These are phyloP conservation scores for Alternaria dauci DNA, from an alignment of 2,329 filamentous ascomycete species.

Conservation along the genomic window DNA sequence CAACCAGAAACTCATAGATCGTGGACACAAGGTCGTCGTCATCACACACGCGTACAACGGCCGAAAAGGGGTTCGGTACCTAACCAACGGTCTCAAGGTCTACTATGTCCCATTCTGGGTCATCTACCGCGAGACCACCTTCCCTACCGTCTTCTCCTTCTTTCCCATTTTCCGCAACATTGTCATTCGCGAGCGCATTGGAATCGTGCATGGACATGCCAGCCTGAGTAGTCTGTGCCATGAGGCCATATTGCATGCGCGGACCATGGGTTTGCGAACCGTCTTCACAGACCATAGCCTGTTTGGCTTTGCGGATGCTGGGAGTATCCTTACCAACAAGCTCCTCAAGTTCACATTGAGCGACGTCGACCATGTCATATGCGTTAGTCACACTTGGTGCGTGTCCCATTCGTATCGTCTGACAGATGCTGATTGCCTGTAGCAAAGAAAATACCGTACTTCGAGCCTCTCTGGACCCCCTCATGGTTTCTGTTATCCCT, in stretches of 20 bases:
- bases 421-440: conserved; percentile 18
- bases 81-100: conserved; percentile 97
- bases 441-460: conserved; percentile 99
- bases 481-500: conserved; percentile 97
- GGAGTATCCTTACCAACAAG: conserved; percentile 96
- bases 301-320: conserved; percentile 96
- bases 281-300: conserved; percentile 98
- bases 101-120: conserved; percentile 97
- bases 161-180: conserved; percentile 98
- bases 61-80: conserved; percentile 88
- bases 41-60: conserved; percentile 95
- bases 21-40: conserved; percentile 96
- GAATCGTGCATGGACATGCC: conserved; percentile 97
- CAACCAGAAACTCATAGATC: conserved; percentile 85
- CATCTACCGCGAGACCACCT: conserved; percentile 91
- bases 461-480: conserved; percentile 88
- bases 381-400: conserved; percentile 98
- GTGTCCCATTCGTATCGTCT: not conserved
- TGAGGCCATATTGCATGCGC: conserved; percentile 91
- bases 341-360: conserved; percentile 94
- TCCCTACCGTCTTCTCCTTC: conserved; percentile 98
- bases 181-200: conserved; percentile 89
- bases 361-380: conserved; percentile 97
- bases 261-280: conserved; percentile 94
- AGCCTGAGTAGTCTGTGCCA: conserved; percentile 93